Percentiles rank a stretch among this genome's conserved stretches.
These are phyloP conservation scores for Chlorella variabilis DNA, from an alignment of 163 green algal genomes.

Conservation along the genomic window DNA sequence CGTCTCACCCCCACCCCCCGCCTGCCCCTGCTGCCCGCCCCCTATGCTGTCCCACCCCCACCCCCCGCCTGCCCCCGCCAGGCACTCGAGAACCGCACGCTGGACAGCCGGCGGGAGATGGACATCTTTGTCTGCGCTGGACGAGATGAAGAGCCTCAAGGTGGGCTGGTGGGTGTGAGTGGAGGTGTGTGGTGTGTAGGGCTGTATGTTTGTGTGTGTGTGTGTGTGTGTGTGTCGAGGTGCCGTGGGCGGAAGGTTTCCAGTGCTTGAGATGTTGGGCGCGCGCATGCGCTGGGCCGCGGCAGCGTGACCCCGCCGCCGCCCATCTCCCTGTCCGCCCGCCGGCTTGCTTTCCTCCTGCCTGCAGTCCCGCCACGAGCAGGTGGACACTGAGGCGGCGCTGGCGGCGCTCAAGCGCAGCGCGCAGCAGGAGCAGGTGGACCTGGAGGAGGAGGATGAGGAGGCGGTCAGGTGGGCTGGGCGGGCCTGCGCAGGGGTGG, in stretches of 20 bases:
- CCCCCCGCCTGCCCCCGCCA: too few species aligned
- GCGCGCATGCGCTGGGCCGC: not conserved
- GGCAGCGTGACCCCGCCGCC: too few species aligned
- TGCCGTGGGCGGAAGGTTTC: not conserved
- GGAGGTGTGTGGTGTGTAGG: too few species aligned
- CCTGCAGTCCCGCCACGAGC: constrained; percentile 30
- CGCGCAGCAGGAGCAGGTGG: constrained; percentile 49
- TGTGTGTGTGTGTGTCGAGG: not conserved
- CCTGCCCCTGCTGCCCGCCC: not conserved
- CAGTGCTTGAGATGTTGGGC: too few species aligned
- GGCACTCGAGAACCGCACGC: constrained; percentile 93
- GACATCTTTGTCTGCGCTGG: constrained; percentile 95
- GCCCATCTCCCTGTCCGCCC: too few species aligned
- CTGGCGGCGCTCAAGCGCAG: constrained; percentile 74
- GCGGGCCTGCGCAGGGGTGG: not conserved
- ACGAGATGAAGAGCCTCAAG: constrained; percentile 91
- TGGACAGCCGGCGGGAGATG: constrained; percentile 96
- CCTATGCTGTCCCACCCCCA: too few species aligned
- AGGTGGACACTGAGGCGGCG: constrained; percentile 72
- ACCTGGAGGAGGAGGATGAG: constrained; percentile 62
- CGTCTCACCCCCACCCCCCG: too few species aligned
- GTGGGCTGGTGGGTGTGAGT: too few species aligned
- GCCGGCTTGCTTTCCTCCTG: not conserved
- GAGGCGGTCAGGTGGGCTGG: constrained; percentile 43
- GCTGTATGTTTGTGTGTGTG: too few species aligned